Base-by-base conservation (phyloP, 208 protist species). In the Wallacemonas sp. region DNA sequence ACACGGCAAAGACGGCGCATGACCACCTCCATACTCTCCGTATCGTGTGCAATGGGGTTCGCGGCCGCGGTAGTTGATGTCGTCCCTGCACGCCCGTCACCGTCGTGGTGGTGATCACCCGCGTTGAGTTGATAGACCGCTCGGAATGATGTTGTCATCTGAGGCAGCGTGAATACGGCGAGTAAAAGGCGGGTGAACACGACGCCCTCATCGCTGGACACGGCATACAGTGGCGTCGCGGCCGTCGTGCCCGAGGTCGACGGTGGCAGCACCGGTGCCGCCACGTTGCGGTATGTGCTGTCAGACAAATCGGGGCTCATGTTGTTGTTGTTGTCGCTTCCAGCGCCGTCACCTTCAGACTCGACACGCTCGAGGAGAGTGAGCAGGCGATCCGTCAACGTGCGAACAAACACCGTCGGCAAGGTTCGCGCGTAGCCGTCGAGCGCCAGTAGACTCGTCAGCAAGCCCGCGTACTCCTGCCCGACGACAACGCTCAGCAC, bases 401-500 rank as follows among this genome's bases (percentile, higher is more conserved):
- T 61, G 12, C 70, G 49, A 29, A 90, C 70, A 41, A 82, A 78
- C 2, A 19, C 14, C 11, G 70, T 63, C 29, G 81, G 69, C 29
- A 94, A 21, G 6, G 76, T 70, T 5, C 76, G 78, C 1, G 74
- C 67, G 64, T 94, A 94, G 8, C 78, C 82, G 11, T 63, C 46
- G 56, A 77, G 86, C 2, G 48, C 46, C 39, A 89, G 69, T 29
- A 94, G 44, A 36, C 78, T 72, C 41, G 71, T 24, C 26, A 94
- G 57, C 21, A 94, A 32, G 4, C 54, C 24, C 12, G 79, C 77
- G 63, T 92, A 95, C 43, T 95, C 85, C 2, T 68, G 71, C 6
- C 81, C 89, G 16, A 85, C 70, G 5, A 81, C 75, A 9, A 74
- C 21, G n/a, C 74, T 54, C 0, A 93, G 64, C 30, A 82, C 74